phyloP scores from a whole-genome alignment of 1,284 basidiomycete genomes.

The Boletus smithii region DNA sequence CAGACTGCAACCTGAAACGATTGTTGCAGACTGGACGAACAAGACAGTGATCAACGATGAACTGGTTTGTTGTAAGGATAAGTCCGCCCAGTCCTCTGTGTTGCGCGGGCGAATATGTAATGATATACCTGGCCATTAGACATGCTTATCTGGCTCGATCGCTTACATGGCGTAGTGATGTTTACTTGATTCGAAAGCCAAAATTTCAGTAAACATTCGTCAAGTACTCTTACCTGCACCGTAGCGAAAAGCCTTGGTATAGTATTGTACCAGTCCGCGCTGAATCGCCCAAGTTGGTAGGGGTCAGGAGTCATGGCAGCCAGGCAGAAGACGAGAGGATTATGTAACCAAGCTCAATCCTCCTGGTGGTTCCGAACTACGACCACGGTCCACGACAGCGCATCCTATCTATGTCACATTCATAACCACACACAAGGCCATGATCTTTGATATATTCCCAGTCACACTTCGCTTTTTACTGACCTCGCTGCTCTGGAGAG shows the following conservation, averaged over 20 bases:
- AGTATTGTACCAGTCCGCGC: background rate
- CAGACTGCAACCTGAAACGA: conserved; percentile 4
- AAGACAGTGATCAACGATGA: no score
- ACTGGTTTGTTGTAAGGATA: no score
- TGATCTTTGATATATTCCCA: conserved; percentile 23
- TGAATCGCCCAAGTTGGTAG: no score
- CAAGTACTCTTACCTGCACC: background rate
- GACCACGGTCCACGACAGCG: no score
- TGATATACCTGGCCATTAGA: background rate
- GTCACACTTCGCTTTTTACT: conserved; percentile 27
- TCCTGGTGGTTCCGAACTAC: no score
- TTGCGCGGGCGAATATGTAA: background rate
- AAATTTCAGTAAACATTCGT: background rate
- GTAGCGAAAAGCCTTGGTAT: background rate
- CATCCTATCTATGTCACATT: no score
- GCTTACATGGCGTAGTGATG: background rate
- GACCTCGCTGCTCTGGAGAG: conserved; percentile 24
- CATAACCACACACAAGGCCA: background rate
- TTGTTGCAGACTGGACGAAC: conserved; percentile 7
- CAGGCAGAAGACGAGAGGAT: no score
- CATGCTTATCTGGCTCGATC: background rate
- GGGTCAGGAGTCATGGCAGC: no score
- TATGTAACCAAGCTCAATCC: no score
- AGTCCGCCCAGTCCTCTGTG: background rate
- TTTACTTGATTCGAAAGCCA: background rate